Evolutionary conservation across 73 alveolate genomes (phyloP).

Genomic region (Paramecium sonneborni): DNA sequence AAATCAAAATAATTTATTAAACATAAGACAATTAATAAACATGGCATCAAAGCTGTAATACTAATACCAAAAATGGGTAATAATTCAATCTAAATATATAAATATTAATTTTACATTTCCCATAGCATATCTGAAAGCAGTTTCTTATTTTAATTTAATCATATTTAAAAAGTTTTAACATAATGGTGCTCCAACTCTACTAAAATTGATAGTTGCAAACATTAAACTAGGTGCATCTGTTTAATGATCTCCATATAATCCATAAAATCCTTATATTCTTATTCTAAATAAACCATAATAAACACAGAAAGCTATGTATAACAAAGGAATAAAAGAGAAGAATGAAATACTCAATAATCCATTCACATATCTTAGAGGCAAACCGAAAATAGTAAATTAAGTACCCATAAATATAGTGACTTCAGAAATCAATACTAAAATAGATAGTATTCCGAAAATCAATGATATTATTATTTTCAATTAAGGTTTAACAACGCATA

Average conservation of each 20-base stretch:
- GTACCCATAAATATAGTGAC: slow-evolving; percentile 57
- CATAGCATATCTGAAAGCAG: slow-evolving; percentile 65
- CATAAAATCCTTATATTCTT: slow-evolving; percentile 60
- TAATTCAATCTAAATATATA: slow-evolving; percentile 28
- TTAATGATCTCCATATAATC: slow-evolving; percentile 51
- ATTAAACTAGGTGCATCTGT: slow-evolving; percentile 69
- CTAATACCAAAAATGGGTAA: slow-evolving; percentile 58
- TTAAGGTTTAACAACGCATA: neutral
- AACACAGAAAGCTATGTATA: slow-evolving; percentile 54
- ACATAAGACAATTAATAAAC: slow-evolving; percentile 46
- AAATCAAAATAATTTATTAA: slow-evolving; percentile 54
- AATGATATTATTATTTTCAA: slow-evolving; percentile 38
- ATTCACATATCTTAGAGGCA: neutral
- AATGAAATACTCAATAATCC: slow-evolving; percentile 26
- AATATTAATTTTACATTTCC: slow-evolving; percentile 36
- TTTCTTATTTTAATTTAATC: slow-evolving; percentile 31
- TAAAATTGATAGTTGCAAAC: slow-evolving; percentile 64
- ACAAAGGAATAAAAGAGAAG: slow-evolving; percentile 45
- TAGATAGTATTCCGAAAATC: slow-evolving; percentile 17
- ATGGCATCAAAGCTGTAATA: slow-evolving; percentile 60
- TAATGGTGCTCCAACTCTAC: slow-evolving; percentile 66
- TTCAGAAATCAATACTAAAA: slow-evolving; percentile 51
- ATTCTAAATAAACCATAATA: slow-evolving; percentile 63
- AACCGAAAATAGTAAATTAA: slow-evolving; percentile 55
- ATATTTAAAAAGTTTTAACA: slow-evolving; percentile 56